These are phyloP conservation scores for Chaetomiaceae sp. DNA, from an alignment of 2,329 filamentous ascomycete genomes.

Conservation along the genomic window DNA sequence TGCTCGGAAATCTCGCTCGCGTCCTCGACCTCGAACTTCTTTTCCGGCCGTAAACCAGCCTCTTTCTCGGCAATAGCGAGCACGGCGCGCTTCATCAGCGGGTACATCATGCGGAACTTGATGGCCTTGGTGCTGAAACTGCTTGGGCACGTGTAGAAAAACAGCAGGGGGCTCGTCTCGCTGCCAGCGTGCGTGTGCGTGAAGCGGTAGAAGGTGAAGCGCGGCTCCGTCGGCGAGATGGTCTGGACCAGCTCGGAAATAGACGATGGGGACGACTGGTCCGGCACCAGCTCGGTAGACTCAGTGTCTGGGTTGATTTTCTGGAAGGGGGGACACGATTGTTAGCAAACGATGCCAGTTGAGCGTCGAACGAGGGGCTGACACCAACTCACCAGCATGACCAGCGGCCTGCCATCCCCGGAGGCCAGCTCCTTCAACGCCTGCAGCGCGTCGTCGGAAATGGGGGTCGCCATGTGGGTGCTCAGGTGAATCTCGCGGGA, in stretches of 20 bases:
- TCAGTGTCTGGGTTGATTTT: slow-evolving; percentile 68
- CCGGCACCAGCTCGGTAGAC: slow-evolving; percentile 57
- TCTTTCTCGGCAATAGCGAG: slow-evolving; percentile 59
- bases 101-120: slow-evolving; percentile 82
- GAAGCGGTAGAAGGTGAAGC: slow-evolving; percentile 73
- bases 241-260: slow-evolving; percentile 51
- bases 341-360: background rate
- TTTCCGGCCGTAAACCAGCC: slow-evolving; percentile 59
- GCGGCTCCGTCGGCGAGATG: slow-evolving; percentile 63
- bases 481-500: slow-evolving; percentile 53
- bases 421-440: slow-evolving; percentile 55
- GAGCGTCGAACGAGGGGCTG: too few species aligned
- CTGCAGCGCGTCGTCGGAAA: slow-evolving; percentile 56
- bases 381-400: slow-evolving; percentile 55
- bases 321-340: slow-evolving; percentile 35
- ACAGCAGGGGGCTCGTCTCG: slow-evolving; percentile 57
- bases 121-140: slow-evolving; percentile 59
- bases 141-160: slow-evolving; percentile 76
- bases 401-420: slow-evolving; percentile 46
- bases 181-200: slow-evolving; percentile 48
- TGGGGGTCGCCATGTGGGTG: slow-evolving; percentile 51
- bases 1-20: slow-evolving; percentile 65
- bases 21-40: slow-evolving; percentile 63
- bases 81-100: slow-evolving; percentile 62
- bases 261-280: slow-evolving; percentile 45